Conservation (phyloP, 129 eudicot genomes). For the Artemisia argyi region DNA sequence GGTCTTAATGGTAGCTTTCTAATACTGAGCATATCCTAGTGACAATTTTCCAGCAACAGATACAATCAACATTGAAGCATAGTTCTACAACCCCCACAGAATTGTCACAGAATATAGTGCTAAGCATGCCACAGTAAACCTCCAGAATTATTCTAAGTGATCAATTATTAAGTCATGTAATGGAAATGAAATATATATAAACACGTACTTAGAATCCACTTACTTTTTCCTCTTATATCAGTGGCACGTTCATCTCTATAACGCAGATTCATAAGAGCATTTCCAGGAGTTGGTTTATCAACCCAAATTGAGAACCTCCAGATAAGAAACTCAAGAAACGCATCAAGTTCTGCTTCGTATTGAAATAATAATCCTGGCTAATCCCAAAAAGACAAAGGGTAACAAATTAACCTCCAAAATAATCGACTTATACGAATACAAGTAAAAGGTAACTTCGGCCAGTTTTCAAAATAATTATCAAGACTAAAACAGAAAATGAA, state of each 20-base stretch:
- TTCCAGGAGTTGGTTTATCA: slow-evolving; percentile 99
- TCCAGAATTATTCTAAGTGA: too few species aligned
- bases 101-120: too few species aligned
- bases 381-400: slow-evolving; percentile 50
- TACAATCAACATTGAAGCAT: background rate
- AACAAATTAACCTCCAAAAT: slow-evolving; percentile 39
- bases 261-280: slow-evolving; percentile 91
- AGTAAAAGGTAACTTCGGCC: slow-evolving; percentile 5
- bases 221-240: slow-evolving; percentile 77
- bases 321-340: slow-evolving; percentile 95
- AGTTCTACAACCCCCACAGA: background rate
- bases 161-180: background rate
- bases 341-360: slow-evolving; percentile 96
- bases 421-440: background rate
- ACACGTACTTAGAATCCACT: slow-evolving; percentile 22
- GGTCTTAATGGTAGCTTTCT: background rate
- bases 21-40: background rate
- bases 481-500: background rate
- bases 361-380: slow-evolving; percentile 99
- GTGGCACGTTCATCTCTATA: slow-evolving; percentile 93
- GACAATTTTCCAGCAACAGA: background rate
- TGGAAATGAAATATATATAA: background rate
- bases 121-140: too few species aligned
- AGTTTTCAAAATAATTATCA: background rate
- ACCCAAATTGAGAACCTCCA: slow-evolving; percentile 99